Percentiles rank a stretch among this genome's conserved stretches.
phyloP scores from a whole-genome alignment of 768 basidiomycete genomes.

The Leccinum subgranulosum region DNA sequence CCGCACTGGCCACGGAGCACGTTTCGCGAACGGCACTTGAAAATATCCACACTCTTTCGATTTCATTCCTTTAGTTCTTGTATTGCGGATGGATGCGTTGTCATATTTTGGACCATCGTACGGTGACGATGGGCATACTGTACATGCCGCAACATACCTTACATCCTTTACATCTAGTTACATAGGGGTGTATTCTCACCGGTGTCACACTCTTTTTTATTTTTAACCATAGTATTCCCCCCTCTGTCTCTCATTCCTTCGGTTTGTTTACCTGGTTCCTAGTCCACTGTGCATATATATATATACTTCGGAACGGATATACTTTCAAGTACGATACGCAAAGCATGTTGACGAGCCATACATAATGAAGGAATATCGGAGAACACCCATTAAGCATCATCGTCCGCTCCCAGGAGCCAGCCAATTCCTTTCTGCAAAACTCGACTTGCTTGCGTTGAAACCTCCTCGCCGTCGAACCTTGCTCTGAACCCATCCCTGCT shows the following conservation, averaged over 20 bases:
- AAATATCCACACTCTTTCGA: constrained; percentile 10
- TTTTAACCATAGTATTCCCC: constrained; percentile 26
- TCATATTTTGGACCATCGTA: constrained; percentile 16
- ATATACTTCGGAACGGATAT: constrained; percentile 21
- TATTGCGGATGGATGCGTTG: constrained; percentile 14
- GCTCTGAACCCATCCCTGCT: constrained; percentile 41
- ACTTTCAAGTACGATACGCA: constrained; percentile 16
- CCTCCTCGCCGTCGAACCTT: constrained; percentile 53
- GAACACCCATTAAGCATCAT: constrained; percentile 21
- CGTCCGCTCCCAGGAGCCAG: constrained; percentile 92
- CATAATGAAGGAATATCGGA: constrained; percentile 11
- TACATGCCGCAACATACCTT: constrained; percentile 10
- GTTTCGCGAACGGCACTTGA: constrained; percentile 51
- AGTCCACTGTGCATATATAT: constrained; percentile 26
- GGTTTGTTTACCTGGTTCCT: constrained; percentile 27
- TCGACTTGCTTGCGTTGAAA: constrained; percentile 70
- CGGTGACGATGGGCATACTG: constrained; percentile 6
- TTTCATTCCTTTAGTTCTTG: constrained; percentile 9
- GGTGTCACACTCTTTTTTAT: constrained; percentile 8
- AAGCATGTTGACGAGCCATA: constrained; percentile 12
- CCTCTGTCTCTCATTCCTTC: constrained; percentile 6
- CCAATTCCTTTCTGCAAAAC: constrained; percentile 90
- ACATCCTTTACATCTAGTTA: constrained; percentile 10
- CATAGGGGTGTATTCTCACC: constrained; percentile 8
- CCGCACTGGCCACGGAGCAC: constrained; percentile 61